Evolutionary conservation across 306 rosid species (phyloP).

Genomic region (Pueraria montana): DNA sequence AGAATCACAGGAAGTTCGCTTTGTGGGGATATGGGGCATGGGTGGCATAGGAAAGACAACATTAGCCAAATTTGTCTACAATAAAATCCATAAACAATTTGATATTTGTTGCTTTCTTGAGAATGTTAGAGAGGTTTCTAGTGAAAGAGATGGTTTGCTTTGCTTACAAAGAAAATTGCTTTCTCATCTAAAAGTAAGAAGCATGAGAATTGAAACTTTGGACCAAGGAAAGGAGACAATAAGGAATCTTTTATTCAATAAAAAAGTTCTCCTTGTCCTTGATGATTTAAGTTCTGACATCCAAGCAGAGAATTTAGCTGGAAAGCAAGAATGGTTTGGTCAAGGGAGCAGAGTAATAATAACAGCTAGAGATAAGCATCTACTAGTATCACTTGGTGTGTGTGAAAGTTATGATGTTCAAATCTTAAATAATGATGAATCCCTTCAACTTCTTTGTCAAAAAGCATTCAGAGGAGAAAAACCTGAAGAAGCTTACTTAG

Average conservation of each 20-base stretch:
- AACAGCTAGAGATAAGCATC: constrained; percentile 49
- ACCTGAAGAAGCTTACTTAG: constrained; percentile 29
- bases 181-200: neutral
- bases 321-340: constrained; percentile 51
- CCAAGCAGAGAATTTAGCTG: constrained; percentile 46
- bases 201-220: neutral
- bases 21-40: constrained; percentile 55
- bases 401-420: constrained; percentile 7
- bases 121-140: no score
- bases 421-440: constrained; percentile 7
- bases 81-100: constrained; percentile 36
- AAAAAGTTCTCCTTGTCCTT: constrained; percentile 46
- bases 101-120: constrained; percentile 35
- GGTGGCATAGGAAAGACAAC: no score
- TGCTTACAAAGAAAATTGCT: constrained; percentile 38
- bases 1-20: constrained; percentile 34
- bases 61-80: constrained; percentile 45
- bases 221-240: constrained; percentile 24
- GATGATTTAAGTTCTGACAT: constrained; percentile 48
- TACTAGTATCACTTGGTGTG: neutral
- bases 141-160: constrained; percentile 38
- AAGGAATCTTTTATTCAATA: constrained; percentile 27
- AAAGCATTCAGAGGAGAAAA: constrained; percentile 37
- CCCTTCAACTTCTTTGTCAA: constrained; percentile 39
- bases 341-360: constrained; percentile 46